Conservation (phyloP, 768 basidiomycete genomes). For the Phlebiopsis gigantea region DNA sequence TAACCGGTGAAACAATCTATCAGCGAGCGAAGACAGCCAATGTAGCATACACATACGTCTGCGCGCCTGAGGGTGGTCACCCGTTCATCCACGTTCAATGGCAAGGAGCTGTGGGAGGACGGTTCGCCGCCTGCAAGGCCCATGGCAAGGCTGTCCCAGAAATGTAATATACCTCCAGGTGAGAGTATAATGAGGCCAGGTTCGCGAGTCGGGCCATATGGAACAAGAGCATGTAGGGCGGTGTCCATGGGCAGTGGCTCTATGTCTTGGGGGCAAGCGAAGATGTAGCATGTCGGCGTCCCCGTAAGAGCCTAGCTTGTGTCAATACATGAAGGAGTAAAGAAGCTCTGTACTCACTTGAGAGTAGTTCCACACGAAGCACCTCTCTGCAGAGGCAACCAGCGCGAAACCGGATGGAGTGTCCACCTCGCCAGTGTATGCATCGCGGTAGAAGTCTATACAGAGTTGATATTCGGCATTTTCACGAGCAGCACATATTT, state of each 20-base stretch:
- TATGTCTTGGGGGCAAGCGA: constrained; percentile 53
- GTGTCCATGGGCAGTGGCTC: constrained; percentile 48
- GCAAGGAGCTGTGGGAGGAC: constrained; percentile 45
- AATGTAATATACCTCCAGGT: constrained; percentile 63
- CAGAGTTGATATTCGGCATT: background rate
- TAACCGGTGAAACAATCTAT: background rate
- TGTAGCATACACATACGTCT: constrained; percentile 41
- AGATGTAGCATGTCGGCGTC: constrained; percentile 79
- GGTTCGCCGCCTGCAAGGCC: constrained; percentile 78
- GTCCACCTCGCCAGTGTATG: constrained; percentile 69
- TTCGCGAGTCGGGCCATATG: constrained; percentile 64
- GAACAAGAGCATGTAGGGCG: constrained; percentile 51
- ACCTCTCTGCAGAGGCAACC: constrained; percentile 64
- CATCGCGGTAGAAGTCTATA: constrained; percentile 62
- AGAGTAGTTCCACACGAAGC: constrained; percentile 82
- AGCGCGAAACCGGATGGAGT: constrained; percentile 69
- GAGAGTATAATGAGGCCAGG: constrained; percentile 84
- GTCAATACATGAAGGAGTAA: background rate
- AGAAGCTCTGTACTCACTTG: constrained; percentile 36
- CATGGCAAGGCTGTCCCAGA: constrained; percentile 86
- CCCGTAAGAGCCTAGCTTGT: constrained; percentile 51
- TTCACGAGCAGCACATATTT: background rate
- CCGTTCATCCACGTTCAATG: constrained; percentile 48
- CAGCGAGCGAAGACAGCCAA: background rate
- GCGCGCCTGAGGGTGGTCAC: constrained; percentile 64